A percentile compares a stretch with the other conserved stretches of the same genome.
phyloP scores from a whole-genome alignment of 106 monocot genomes.

The Hemerocallis citrina region DNA sequence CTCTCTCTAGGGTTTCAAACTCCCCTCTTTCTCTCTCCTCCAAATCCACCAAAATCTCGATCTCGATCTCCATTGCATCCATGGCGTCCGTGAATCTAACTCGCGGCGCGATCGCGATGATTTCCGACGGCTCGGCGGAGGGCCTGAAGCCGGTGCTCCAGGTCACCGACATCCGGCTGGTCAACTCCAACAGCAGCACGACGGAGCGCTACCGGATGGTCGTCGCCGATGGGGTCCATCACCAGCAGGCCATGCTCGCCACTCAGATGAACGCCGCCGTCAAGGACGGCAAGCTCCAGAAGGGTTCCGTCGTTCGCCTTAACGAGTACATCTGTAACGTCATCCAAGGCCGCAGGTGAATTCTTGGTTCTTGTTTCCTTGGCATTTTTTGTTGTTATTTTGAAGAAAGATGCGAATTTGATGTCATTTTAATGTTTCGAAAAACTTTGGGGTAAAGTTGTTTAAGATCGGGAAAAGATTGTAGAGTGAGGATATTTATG shows the following conservation, averaged over 20 bases:
- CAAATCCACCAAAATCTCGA: neutral
- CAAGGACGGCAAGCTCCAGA: conserved; percentile 30
- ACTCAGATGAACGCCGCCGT: conserved; percentile 65
- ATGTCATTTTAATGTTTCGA: neutral
- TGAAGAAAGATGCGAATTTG: too few species aligned
- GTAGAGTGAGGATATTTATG: too few species aligned
- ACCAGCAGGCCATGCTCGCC: conserved; percentile 69
- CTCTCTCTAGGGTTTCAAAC: neutral
- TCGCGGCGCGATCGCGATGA: conserved; percentile 23
- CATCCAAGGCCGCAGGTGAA: conserved; percentile 52
- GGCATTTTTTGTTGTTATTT: neutral
- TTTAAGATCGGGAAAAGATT: too few species aligned
- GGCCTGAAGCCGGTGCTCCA: conserved; percentile 48
- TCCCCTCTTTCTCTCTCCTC: too few species aligned
- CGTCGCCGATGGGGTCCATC: conserved; percentile 48
- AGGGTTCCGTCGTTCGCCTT: conserved; percentile 51
- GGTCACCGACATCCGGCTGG: conserved; percentile 40
- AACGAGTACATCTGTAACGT: conserved; percentile 60
- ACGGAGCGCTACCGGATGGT: conserved; percentile 66
- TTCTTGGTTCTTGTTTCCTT: neutral
- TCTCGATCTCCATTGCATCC: too few species aligned
- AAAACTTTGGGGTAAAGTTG: too few species aligned
- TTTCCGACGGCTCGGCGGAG: conserved; percentile 30
- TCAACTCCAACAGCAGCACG: conserved; percentile 31
- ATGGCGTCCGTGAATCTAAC: conserved; percentile 18